Evolutionary conservation across 2,329 filamentous ascomycete species (phyloP).

Genomic region (Tolypocladium inflatum): DNA sequence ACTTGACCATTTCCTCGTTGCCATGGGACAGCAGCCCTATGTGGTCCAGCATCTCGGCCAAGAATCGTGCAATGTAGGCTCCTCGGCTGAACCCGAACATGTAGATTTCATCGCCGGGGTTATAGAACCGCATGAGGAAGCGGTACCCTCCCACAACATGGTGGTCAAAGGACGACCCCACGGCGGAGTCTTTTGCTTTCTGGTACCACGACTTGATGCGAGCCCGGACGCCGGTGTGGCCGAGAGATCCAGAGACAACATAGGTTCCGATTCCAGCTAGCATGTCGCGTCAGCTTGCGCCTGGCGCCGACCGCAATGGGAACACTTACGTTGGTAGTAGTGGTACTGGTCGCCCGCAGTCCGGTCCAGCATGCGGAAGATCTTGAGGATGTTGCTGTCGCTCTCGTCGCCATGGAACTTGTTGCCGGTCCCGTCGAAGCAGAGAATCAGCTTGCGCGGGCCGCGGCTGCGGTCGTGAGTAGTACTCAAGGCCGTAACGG

Average conservation of each 20-base stretch:
- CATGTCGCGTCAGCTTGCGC: background rate
- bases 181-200: constrained; percentile 68
- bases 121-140: constrained; percentile 68
- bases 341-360: constrained; percentile 52
- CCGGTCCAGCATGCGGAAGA: constrained; percentile 60
- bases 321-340: constrained; percentile 49
- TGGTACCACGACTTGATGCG: constrained; percentile 56
- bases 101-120: constrained; percentile 54
- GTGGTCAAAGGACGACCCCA: constrained; percentile 72
- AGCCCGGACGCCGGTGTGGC: constrained; percentile 44
- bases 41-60: constrained; percentile 78
- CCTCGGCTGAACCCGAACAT: constrained; percentile 69
- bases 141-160: constrained; percentile 79
- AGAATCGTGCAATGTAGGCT: constrained; percentile 63
- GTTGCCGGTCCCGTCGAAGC: constrained; percentile 56
- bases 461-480: constrained; percentile 7
- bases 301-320: too few relatives aligned
- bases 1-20: constrained; percentile 77
- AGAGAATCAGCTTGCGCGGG: constrained; percentile 43
- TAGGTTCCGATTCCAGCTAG: constrained; percentile 65
- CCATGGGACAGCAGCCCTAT: constrained; percentile 71
- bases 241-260: constrained; percentile 49
- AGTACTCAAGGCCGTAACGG: constrained; percentile 5
- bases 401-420: constrained; percentile 54
- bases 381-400: constrained; percentile 59